A percentile compares a stretch with the other conserved stretches of the same genome.
Conservation (phyloP, 768 basidiomycete species). For the Tulasnella sp. region DNA sequence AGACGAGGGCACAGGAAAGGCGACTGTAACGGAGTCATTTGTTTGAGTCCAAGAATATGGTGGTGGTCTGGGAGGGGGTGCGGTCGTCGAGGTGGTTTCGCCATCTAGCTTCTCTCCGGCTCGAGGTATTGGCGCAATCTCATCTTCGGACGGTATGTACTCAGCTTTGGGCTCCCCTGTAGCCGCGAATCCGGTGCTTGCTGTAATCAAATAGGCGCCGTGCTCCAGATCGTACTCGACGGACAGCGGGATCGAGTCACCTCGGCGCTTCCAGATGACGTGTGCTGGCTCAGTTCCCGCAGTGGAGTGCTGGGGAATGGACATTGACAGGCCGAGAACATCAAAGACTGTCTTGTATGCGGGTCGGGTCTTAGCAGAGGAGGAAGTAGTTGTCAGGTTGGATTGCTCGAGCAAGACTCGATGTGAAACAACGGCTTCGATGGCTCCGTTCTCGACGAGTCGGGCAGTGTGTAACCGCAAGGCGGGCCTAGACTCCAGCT, state of each 20-base stretch:
- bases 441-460: not conserved
- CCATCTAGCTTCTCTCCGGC: constrained; percentile 54
- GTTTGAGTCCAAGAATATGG: constrained; percentile 95
- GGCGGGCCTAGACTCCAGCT: constrained; percentile 13
- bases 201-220: constrained; percentile 10
- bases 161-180: constrained; percentile 24
- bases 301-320: not conserved
- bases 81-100: constrained; percentile 37
- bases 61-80: constrained; percentile 49
- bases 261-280: constrained; percentile 9
- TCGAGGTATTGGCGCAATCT: constrained; percentile 66
- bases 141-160: constrained; percentile 61
- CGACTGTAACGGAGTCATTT: constrained; percentile 74
- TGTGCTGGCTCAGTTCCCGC: not conserved
- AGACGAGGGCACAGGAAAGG: constrained; percentile 73
- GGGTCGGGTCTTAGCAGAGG: not conserved
- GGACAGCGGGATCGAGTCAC: constrained; percentile 24
- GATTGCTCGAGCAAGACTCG: not conserved
- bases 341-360: constrained; percentile 5
- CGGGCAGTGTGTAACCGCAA: constrained; percentile 23
- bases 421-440: constrained; percentile 17
- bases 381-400: not conserved
- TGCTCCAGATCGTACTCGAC: not conserved
- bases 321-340: constrained; percentile 13
- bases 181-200: constrained; percentile 13